phyloP scores from a whole-genome alignment of 768 basidiomycete species.

The Lactifluus rugatus region DNA sequence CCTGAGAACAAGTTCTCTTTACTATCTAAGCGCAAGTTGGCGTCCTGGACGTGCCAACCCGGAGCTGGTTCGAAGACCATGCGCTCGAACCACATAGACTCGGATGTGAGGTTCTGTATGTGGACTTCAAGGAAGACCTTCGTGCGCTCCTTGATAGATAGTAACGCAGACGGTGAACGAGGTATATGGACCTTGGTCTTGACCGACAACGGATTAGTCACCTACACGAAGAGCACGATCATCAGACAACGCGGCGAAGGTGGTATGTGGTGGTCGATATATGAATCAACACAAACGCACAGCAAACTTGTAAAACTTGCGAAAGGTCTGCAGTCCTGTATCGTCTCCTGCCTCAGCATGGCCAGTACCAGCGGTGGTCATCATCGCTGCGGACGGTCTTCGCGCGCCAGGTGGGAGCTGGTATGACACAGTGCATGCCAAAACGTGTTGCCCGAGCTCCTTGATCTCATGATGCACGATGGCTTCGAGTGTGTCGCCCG shows the following conservation, averaged over 20 bases:
- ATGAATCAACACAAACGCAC: conserved; percentile 30
- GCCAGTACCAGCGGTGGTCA: conserved; percentile 26
- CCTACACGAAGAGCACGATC: conserved; percentile 35
- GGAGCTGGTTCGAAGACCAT: conserved; percentile 70
- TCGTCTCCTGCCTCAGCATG: conserved; percentile 30
- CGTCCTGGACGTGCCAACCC: conserved; percentile 52
- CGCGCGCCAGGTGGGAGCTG: conserved; percentile 53
- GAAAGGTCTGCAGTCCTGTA: conserved; percentile 55
- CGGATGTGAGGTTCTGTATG: conserved; percentile 77
- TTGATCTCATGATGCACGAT: conserved; percentile 85
- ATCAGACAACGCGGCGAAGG: neutral
- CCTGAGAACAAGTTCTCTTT: conserved; percentile 45
- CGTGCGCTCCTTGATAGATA: conserved; percentile 56
- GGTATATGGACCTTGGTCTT: conserved; percentile 87
- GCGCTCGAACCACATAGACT: conserved; percentile 69
- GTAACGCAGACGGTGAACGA: conserved; percentile 58
- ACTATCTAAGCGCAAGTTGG: conserved; percentile 31
- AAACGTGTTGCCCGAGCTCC: conserved; percentile 83
- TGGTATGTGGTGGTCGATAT: neutral
- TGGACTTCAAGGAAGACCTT: conserved; percentile 90
- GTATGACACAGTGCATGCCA: conserved; percentile 80
- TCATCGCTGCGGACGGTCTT: conserved; percentile 39
- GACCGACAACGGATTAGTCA: conserved; percentile 89
- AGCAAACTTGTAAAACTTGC: conserved; percentile 87
- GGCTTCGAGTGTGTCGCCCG: conserved; percentile 54